Base-by-base conservation (phyloP, 2,329 filamentous ascomycete genomes). In the Scopulariopsis brevicaulis region DNA sequence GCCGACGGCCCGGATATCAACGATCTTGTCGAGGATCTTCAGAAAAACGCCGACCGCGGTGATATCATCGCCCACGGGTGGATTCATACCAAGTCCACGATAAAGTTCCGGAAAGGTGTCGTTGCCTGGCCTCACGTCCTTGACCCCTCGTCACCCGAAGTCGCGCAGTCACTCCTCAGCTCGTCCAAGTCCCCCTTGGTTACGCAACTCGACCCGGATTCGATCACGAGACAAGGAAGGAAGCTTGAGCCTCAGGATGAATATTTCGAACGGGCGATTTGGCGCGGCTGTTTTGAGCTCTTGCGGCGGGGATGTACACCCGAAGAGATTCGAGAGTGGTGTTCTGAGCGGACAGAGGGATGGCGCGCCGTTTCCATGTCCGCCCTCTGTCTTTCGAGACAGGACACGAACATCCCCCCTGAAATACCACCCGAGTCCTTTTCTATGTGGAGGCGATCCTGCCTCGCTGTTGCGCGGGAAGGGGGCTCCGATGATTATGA, bases 271-370 rank as follows among this genome's bases (percentile, higher is more conserved):
- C 83, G 87, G 57, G 88, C 91, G 2, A 89, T 96, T 53, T 97
- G 94, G 92, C 80, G 92, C 60, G 87, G 89, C n/a, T 94, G 90
- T 71, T 97, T 91, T 75, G 90, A 96, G 69, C 89, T 96, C 77
- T 77, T 99, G 56, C 85, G 93, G 54, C 84, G 91, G 53, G 94
- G 94, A n/a, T 85, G 84, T 63, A 83, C 79, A 61, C 83, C 88
- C 73, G 73, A 80, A 10, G 82, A 87, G 43, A 88, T 97, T 62
- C 82, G 84, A 58, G 87, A 92, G 54, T 96, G 91, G 90, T 96
- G 91, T 65, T 77, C 86, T 53, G 88, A 93, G 65, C 82, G 89
- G 60, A 89, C 90, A 11, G 92, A 97, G 72, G 82, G 86, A 61
- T 99, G 93, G 93, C 85, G 93, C 61, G 90, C 90, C 50, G 81